Evolutionary conservation across 495 filamentous ascomycete genomes (phyloP).

Genomic region (Umbilicaria muhlenbergii): DNA sequence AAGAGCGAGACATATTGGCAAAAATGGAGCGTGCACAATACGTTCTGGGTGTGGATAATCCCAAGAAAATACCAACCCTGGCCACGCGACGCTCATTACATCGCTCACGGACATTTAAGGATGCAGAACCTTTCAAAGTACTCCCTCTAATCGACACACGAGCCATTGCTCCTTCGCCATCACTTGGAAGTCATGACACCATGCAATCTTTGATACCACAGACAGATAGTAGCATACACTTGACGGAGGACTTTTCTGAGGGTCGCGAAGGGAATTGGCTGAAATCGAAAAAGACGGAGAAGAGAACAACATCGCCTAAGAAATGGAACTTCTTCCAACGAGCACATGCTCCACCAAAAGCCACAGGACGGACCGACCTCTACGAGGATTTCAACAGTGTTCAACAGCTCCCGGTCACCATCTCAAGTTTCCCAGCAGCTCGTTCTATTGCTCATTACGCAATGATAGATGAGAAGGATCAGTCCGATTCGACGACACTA

Average conservation of each 20-base stretch:
- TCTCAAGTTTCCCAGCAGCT: constrained; percentile 21
- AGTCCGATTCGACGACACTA: constrained; percentile 14
- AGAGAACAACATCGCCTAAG: constrained; percentile 22
- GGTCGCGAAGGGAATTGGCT: constrained; percentile 24
- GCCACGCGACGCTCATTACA: constrained; percentile 37
- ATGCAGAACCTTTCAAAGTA: constrained; percentile 28
- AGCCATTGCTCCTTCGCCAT: constrained; percentile 13
- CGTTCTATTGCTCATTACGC: constrained; percentile 64
- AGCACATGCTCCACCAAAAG: constrained; percentile 38
- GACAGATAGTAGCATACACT: constrained; percentile 4
- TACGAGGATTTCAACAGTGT: constrained; percentile 21
- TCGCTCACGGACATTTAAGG: constrained; percentile 22
- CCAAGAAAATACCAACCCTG: constrained; percentile 23
- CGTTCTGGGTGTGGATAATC: background rate
- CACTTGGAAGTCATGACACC: constrained; percentile 17
- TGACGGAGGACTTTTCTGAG: constrained; percentile 15
- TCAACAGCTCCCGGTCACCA: constrained; percentile 22
- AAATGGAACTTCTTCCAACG: constrained; percentile 80
- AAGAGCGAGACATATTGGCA: constrained; percentile 5
- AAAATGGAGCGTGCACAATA: background rate
- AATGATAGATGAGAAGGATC: constrained; percentile 58
- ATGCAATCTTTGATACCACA: constrained; percentile 9
- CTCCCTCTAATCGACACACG: constrained; percentile 17
- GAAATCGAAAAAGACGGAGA: constrained; percentile 18
- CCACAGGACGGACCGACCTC: constrained; percentile 18